Base-by-base conservation (phyloP, 1,284 basidiomycete genomes). In the Pholiota adiposa region DNA sequence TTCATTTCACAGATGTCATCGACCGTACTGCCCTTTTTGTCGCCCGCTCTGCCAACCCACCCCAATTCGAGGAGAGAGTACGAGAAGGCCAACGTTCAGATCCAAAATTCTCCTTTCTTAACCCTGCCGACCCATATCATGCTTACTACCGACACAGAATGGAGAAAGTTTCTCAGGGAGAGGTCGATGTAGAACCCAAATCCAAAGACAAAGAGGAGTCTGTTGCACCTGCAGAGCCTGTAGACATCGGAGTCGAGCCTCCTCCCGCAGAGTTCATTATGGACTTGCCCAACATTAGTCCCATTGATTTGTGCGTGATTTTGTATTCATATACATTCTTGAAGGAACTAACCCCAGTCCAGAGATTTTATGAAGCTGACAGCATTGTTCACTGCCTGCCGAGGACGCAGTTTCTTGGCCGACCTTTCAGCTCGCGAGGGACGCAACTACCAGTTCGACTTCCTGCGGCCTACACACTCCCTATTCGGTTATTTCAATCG, bases 361-460 rank as follows among this genome's bases (percentile, higher is more conserved):
- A 95, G 93, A 64, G 93, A 96, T 70, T 93, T 89, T 64, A 92
- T 93, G 80, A 95, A 95, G 70, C 82, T 98, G 51, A 98, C 97
- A 1, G 97, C 97, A 6, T 83, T 99, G 25, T 98, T 97, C 77
- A 96, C 96, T 23, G 97, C 97, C 27, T 90, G 92, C 19, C 87
- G 95, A 56, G 97, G 97, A 2, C 88, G 92, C 27, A 82, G 84
- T 21, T 99, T 99, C 79, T 86, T 98, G 12, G 85, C 89, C 4
- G 83, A 89, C 7, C 86, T 99, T 25, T 93, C 94, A 4, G 81
- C 86, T n/a, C 86, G 89, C 52, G 97, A 99, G 78, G 91, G 92
- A 16, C 87, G 93, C 36, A 99, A 98, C 76, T 97, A 94, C 72
- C 97, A 99, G 70, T 99, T 99, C 71, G 97, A 98, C 73, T 99